Evolutionary conservation across 2,329 filamentous ascomycete species (phyloP), one percentile per base, ranked within the genome.

Genomic region (Neopestalotiopsis sp.): DNA sequence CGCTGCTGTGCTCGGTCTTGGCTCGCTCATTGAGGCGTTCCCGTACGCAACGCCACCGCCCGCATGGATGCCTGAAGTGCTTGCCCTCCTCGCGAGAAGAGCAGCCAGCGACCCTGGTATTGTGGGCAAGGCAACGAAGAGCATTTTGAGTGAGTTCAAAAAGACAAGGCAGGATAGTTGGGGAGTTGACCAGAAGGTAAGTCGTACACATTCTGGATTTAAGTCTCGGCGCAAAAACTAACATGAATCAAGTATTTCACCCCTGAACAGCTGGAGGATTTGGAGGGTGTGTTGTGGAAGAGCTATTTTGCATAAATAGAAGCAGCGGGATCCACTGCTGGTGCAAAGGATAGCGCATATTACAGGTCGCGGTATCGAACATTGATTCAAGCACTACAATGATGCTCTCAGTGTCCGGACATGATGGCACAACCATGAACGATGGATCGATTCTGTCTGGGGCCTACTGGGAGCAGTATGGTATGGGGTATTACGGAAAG

Each of bases 91-190:
- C 72, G 97, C 95, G 5, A 90, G 92, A 45, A 91, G 92, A 73
- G 95, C 97, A 10, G 94, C 95, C 1, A 93, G 90, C 61, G 96
- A 99, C 76, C 90, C 94, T 0, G 96, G 96, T 0, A 91, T 97
- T 69, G 95, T 99, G 67, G 96, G 96, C 2, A 97, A 97, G 82
- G 96, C 95, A 69, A 97, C 97, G 12, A 99, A 99, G 87, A 89
- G 88, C 20, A 95, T 98, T 45, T 84, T 99, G 72, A 94, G 94
- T 70, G 97, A 99, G 77, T 99, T 99, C 86, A 99, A 99, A 85
- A 99, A 99, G 89, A 99, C 96, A 60, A 91, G 96, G 79, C 96
- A 99, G 81, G 96, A 99, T 84, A 99, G 95, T 74, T 99, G 96
- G 96, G 92, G 92, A 76, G 95, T 97, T 70, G 96, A 99, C 83